A percentile compares a stretch with the other conserved stretches of the same genome.
phyloP scores from a whole-genome alignment of 345 rosid species.

The Erucastrum elatum region DNA sequence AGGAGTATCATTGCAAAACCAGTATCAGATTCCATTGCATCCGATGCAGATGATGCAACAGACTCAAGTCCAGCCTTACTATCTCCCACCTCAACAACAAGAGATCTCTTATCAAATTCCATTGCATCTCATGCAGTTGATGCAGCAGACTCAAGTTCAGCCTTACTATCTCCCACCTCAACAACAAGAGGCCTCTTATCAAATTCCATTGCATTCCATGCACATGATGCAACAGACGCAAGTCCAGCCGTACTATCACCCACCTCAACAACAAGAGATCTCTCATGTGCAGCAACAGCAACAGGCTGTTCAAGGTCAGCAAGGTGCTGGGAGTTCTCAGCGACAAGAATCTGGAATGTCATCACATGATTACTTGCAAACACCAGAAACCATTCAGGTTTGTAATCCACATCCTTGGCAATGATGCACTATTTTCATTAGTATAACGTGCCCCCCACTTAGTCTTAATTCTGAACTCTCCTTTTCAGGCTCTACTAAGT shows the following conservation, averaged over 20 bases:
- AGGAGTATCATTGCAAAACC: constrained; percentile 58
- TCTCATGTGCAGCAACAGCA: too few relatives aligned
- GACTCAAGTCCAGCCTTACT: constrained; percentile 58
- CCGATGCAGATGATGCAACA: constrained; percentile 51
- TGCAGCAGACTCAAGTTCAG: constrained; percentile 60
- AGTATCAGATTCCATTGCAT: constrained; percentile 65
- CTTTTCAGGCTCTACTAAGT: constrained; percentile 72
- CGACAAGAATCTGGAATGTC: constrained; percentile 71
- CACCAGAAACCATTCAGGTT: constrained; percentile 87
- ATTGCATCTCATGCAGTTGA: constrained; percentile 60
- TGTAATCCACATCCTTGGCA: not conserved
- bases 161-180: constrained; percentile 68
- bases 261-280: constrained; percentile 69
- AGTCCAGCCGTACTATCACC: not conserved
- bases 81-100: constrained; percentile 58
- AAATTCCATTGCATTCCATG: too few relatives aligned
- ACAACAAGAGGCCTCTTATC: constrained; percentile 57
- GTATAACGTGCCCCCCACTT: not conserved
- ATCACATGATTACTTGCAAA: constrained; percentile 43
- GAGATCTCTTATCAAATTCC: constrained; percentile 56
- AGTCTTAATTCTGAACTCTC: constrained; percentile 15
- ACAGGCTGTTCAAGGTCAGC: constrained; percentile 36
- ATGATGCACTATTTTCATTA: not conserved
- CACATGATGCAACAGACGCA: too few relatives aligned
- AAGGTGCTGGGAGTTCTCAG: too few relatives aligned